These are phyloP conservation scores for Colletotrichum scovillei DNA, from an alignment of 2,329 filamentous ascomycete species.

Conservation along the genomic window DNA sequence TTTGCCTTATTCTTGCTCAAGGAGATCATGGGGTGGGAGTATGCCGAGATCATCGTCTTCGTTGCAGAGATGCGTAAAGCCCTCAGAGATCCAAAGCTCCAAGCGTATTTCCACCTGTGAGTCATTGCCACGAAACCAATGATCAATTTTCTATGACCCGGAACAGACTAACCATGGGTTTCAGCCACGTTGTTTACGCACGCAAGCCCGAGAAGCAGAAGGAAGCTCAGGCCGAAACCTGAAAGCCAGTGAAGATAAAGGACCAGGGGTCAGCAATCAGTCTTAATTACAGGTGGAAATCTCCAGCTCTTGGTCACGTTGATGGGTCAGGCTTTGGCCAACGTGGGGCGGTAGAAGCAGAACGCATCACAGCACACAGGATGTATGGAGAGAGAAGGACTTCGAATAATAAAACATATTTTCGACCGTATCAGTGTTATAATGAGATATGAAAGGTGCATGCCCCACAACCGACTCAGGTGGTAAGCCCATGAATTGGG, in stretches of 20 bases:
- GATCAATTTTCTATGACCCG: not conserved
- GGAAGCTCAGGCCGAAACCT: not conserved
- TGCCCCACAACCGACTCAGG: too few relatives aligned
- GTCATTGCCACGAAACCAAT: not conserved
- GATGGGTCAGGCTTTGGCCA: too few relatives aligned
- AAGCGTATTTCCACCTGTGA: conserved; percentile 41
- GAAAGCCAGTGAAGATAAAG: not conserved
- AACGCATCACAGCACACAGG: too few relatives aligned
- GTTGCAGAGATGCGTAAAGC: conserved; percentile 40
- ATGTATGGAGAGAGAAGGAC: too few relatives aligned
- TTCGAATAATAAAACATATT: too few relatives aligned
- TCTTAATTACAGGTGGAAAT: too few relatives aligned
- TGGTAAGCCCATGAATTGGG: too few relatives aligned
- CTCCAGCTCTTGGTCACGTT: too few relatives aligned
- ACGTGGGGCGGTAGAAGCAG: too few relatives aligned
- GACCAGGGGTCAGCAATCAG: too few relatives aligned
- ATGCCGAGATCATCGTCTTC: conserved; percentile 40
- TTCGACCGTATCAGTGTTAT: too few relatives aligned
- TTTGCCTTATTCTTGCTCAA: conserved; percentile 42
- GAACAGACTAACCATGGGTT: not conserved
- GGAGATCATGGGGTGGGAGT: conserved; percentile 43
- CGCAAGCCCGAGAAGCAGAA: not conserved
- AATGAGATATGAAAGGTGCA: too few relatives aligned
- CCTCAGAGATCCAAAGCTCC: conserved; percentile 38
- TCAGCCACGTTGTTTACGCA: not conserved